Conservation (phyloP, 2,329 filamentous ascomycete genomes). For the Alternaria atra region DNA sequence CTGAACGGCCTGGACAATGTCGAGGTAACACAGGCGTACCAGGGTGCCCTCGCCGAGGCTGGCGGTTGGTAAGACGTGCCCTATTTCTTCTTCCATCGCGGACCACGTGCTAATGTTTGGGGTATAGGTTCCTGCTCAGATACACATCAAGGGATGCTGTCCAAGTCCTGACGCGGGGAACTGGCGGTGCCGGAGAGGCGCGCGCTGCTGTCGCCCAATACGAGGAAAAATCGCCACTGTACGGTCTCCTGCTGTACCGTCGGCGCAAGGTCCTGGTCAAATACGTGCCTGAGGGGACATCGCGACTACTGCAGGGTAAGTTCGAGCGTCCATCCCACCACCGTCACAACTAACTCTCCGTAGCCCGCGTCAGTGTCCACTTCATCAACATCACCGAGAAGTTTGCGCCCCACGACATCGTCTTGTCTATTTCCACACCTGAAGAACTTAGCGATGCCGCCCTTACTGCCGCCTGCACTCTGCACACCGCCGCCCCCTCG, state of each 20-base stretch:
- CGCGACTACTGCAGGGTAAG: slow-evolving; percentile 89
- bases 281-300: slow-evolving; percentile 90
- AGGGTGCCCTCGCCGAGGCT: slow-evolving; percentile 78
- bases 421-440: slow-evolving; percentile 77
- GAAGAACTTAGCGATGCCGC: slow-evolving; percentile 87
- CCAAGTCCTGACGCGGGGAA: slow-evolving; percentile 77
- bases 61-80: slow-evolving; percentile 84
- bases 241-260: slow-evolving; percentile 89
- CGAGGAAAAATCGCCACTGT: slow-evolving; percentile 85
- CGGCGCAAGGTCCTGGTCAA: slow-evolving; percentile 91
- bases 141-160: slow-evolving; percentile 91
- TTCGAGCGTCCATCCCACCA: not conserved
- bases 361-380: slow-evolving; percentile 82
- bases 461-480: slow-evolving; percentile 85
- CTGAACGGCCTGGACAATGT: slow-evolving; percentile 90
- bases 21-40: slow-evolving; percentile 84
- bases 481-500: slow-evolving; percentile 87
- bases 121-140: slow-evolving; percentile 86
- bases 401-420: slow-evolving; percentile 87
- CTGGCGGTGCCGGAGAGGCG: slow-evolving; percentile 83
- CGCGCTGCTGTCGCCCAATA: slow-evolving; percentile 80
- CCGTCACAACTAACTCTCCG: not conserved
- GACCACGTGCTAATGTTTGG: slow-evolving; percentile 32
- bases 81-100: slow-evolving; percentile 18
- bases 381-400: slow-evolving; percentile 69